These are phyloP conservation scores for Tylopilus vinaceipallidus DNA, from an alignment of 768 basidiomycete species.

Conservation along the genomic window DNA sequence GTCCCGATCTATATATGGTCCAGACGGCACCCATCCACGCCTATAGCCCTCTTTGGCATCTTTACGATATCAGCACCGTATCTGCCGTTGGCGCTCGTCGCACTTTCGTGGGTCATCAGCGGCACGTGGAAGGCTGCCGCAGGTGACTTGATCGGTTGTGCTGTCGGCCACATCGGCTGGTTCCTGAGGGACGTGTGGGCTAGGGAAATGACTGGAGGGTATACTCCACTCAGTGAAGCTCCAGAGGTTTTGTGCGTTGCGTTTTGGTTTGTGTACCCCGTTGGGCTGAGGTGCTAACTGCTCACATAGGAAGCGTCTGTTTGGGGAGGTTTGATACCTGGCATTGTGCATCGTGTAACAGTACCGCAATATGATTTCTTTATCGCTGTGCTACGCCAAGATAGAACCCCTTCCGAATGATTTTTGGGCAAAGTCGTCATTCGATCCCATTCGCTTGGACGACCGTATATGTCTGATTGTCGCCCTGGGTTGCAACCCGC, in stretches of 20 bases:
- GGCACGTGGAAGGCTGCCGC: constrained; percentile 84
- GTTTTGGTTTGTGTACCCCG: neutral
- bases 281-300: constrained; percentile 3
- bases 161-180: constrained; percentile 85
- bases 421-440: neutral
- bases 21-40: constrained; percentile 87
- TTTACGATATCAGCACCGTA: constrained; percentile 95
- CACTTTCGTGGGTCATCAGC: constrained; percentile 78
- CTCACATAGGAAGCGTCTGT: constrained; percentile 54
- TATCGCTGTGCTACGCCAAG: neutral
- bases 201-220: constrained; percentile 81
- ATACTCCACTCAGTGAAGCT: constrained; percentile 68
- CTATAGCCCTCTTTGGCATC: constrained; percentile 94
- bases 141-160: constrained; percentile 79
- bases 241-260: constrained; percentile 64
- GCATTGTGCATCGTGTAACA: constrained; percentile 9
- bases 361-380: constrained; percentile 1
- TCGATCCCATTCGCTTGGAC: neutral
- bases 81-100: constrained; percentile 88
- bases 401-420: neutral
- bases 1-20: constrained; percentile 98
- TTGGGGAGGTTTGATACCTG: constrained; percentile 49
- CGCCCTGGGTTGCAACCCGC: neutral
- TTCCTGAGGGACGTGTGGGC: constrained; percentile 85
- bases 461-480: neutral